phyloP scores from a whole-genome alignment of 2,329 filamentous ascomycete genomes.

The Myriosclerotinia curreyana region DNA sequence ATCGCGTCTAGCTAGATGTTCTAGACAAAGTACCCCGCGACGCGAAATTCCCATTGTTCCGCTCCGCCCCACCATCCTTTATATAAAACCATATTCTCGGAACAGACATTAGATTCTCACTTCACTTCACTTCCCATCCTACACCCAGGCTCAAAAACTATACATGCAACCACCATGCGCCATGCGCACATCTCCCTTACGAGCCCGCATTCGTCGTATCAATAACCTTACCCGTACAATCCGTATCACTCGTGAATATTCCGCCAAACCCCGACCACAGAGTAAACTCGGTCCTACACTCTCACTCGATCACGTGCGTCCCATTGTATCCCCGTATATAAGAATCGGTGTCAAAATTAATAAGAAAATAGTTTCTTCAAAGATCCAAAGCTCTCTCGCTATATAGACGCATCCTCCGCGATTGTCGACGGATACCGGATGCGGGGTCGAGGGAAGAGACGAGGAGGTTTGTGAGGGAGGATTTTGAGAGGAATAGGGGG shows the following conservation, averaged over 20 bases:
- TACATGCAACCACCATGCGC: constrained; percentile 2
- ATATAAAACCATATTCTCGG: not conserved
- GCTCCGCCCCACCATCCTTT: constrained; percentile 10
- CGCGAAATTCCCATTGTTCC: constrained; percentile 12
- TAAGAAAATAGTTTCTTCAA: constrained; percentile 51
- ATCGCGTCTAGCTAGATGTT: too few species aligned
- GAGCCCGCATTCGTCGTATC: too few species aligned
- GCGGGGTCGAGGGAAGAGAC: constrained; percentile 53
- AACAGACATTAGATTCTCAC: not conserved
- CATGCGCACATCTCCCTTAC: constrained; percentile 2
- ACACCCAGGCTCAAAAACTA: not conserved
- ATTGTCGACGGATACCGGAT: constrained; percentile 52
- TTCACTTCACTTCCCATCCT: not conserved
- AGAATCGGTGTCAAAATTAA: not conserved
- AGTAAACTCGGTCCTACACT: constrained; percentile 45
- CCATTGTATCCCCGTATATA: not conserved
- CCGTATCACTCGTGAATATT: not conserved
- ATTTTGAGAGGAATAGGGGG: constrained; percentile 57
- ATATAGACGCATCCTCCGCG: constrained; percentile 57
- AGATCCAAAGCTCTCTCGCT: constrained; percentile 53
- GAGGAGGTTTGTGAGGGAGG: constrained; percentile 53
- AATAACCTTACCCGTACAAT: too few species aligned
- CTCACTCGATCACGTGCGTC: constrained; percentile 57
- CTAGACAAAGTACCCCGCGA: constrained; percentile 21
- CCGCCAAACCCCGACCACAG: constrained; percentile 31